Evolutionary conservation across 805 yeast species (phyloP), one percentile per base, ranked within the genome.

Genomic region (Candida palmyrensis): DNA sequence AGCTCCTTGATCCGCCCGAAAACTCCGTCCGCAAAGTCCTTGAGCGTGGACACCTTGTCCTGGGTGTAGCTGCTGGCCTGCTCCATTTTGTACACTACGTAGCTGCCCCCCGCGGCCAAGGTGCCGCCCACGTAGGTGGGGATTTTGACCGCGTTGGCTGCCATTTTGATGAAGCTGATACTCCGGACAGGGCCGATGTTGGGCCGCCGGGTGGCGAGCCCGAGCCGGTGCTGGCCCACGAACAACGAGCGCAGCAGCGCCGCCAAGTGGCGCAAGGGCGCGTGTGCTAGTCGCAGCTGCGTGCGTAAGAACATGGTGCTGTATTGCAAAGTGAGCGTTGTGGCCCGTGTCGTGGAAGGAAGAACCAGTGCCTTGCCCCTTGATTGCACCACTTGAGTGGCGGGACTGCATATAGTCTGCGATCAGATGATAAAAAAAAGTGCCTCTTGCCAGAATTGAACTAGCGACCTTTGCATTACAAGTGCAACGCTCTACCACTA

Each of bases 401-500:
- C 34, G 22, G 6, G 18, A 22, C 34, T 31, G 34, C 34, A 31
- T 24, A 24, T 20, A n/a, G 5, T 11, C 25, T 4, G 25, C 12
- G n/a, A 21, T n/a, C 15, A 24, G 25, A 37, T 35, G 31, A 36
- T 35, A 45, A 53, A 59, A 58, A 44, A 35, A 45, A 38, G 22
- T 77, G 86, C 86, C 86, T 63, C 75, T 73, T 79, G 83, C 82
- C 86, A 79, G 87, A 78, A 77, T 80, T 79, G 87, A 80, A 80
- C 88, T 81, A 80, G 86, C 87, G 90, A 82, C 88, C 90, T 82
- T 82, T 81, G 92, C 94, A 83, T 83, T 86, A 86, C 96, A 86
- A 86, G 96, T 86, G 96, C 95, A 82, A 83, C 95, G 95, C 95
- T 85, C 92, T 86, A 85, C 95, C 95, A 83, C 96, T 86, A 84